phyloP scores from a whole-genome alignment of 768 basidiomycete genomes.

The Lactarius akahatsu region DNA sequence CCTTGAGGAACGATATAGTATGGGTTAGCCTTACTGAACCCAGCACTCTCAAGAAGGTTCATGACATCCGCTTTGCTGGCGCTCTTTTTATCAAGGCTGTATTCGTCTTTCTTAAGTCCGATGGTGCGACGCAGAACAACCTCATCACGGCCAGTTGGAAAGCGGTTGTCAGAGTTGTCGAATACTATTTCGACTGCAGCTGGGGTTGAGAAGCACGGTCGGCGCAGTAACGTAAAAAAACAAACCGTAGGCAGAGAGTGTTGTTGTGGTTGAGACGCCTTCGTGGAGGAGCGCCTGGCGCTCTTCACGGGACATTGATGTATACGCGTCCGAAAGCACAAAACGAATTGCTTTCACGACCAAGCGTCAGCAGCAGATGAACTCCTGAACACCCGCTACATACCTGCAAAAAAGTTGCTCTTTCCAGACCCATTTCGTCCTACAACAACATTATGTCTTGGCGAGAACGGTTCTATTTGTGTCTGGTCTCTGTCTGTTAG shows the following conservation, averaged over 20 bases:
- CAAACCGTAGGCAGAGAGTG: conserved; percentile 86
- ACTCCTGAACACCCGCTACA: conserved; percentile 32
- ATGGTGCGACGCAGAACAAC: conserved; percentile 91
- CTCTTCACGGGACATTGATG: conserved; percentile 92
- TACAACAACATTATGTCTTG: conserved; percentile 94
- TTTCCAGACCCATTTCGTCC: conserved; percentile 98
- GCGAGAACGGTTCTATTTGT: conserved; percentile 91
- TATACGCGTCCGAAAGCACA: conserved; percentile 96
- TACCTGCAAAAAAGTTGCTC: conserved; percentile 97
- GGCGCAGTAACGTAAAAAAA: conserved; percentile 15
- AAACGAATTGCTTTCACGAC: conserved; percentile 80
- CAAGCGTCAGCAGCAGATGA: conserved; percentile 1
- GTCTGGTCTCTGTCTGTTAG: conserved; percentile 77
- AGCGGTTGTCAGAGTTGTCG: conserved; percentile 91
- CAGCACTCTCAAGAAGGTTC: conserved; percentile 94
- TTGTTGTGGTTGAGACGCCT: conserved; percentile 83
- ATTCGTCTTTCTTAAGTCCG: conserved; percentile 98
- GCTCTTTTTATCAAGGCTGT: conserved; percentile 93
- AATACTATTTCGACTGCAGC: conserved; percentile 84
- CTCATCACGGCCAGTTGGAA: conserved; percentile 88
- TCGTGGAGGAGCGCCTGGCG: conserved; percentile 92
- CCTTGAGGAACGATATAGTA: conserved; percentile 99
- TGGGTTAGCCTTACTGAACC: conserved; percentile 97
- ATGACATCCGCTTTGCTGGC: conserved; percentile 96
- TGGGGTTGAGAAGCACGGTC: conserved; percentile 12